These are phyloP conservation scores for Xylaria sp. DNA, from an alignment of 495 filamentous ascomycete species.

Conservation along the genomic window DNA sequence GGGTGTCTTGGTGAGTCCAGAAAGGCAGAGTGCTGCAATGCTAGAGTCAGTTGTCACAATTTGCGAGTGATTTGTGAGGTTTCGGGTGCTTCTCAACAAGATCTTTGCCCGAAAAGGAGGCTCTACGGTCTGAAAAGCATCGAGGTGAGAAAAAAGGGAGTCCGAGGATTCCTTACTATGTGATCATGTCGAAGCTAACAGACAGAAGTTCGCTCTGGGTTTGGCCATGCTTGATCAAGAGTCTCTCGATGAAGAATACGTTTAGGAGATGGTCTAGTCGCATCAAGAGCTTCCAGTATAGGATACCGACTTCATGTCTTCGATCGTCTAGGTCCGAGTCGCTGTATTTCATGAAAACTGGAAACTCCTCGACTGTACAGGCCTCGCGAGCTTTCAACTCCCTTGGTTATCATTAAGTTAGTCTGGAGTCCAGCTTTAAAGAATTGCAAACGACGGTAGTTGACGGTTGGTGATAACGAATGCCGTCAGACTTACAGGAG, in stretches of 20 bases:
- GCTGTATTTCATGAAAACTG: constrained; percentile 40
- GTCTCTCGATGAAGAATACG: constrained; percentile 64
- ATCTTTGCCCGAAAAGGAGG: constrained; percentile 22
- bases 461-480: background rate
- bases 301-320: constrained; percentile 34
- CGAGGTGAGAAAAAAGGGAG: background rate
- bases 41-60: constrained; percentile 29
- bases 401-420: constrained; percentile 25
- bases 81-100: background rate
- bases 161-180: constrained; percentile 7
- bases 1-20: constrained; percentile 55
- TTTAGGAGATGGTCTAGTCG: constrained; percentile 63
- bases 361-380: constrained; percentile 34
- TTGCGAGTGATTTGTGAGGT: background rate
- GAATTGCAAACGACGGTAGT: background rate
- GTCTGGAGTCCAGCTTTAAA: background rate
- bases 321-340: constrained; percentile 41
- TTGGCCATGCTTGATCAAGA: constrained; percentile 59
- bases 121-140: background rate
- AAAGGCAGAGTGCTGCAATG: constrained; percentile 45
- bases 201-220: constrained; percentile 59
- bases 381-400: constrained; percentile 31
- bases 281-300: constrained; percentile 43
- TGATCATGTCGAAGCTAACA: constrained; percentile 60
- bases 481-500: constrained; percentile 48